Base-by-base conservation (phyloP, 1,139 yeast species). In the Hyphopichia pseudoburtonii region DNA sequence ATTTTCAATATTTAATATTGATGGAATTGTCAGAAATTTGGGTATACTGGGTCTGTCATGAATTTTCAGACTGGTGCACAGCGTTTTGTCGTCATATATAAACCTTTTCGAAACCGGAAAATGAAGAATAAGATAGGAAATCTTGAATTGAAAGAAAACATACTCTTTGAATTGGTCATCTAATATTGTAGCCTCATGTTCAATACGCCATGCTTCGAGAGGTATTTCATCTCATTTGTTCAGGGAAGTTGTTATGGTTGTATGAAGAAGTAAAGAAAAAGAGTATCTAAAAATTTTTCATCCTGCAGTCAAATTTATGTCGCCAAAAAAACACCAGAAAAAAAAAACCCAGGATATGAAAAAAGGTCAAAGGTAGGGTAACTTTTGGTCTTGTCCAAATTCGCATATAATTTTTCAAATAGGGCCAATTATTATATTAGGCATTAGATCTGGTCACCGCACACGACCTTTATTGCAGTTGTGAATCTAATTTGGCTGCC, bases 41-140 rank as follows among this genome's bases (percentile, higher is more conserved):
- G 73, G 74, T 67, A 63, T 67, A 68, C 72, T 66, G 63, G 62
- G 67, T 68, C 74, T 66, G 57, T 68, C 74, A 68, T 67, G 69
- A 64, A 71, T 64, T 63, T 68, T 68, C 74, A 66, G 74, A 67
- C 73, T 68, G 74, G 74, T 68, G 74, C 74, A 68, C 74, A 68
- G 74, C 74, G 70, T 64, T 60, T 65, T 65, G 72, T 67, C 72
- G 54, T 67, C 73, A 64, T 60, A n/a, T n/a, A n/a, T n/a, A n/a
- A n/a, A n/a, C n/a, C n/a, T n/a, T n/a, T n/a, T n/a, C n/a, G n/a
- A n/a, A n/a, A n/a, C n/a, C n/a, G n/a, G n/a, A n/a, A n/a, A n/a
- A n/a, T n/a, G n/a, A n/a, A n/a, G n/a, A n/a, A n/a, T n/a, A n/a
- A n/a, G n/a, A 19, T 5, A 14, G 17, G 6, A 44, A 39, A 31